phyloP scores from a whole-genome alignment of 345 rosid species.

The Lumnitzera racemosa region DNA sequence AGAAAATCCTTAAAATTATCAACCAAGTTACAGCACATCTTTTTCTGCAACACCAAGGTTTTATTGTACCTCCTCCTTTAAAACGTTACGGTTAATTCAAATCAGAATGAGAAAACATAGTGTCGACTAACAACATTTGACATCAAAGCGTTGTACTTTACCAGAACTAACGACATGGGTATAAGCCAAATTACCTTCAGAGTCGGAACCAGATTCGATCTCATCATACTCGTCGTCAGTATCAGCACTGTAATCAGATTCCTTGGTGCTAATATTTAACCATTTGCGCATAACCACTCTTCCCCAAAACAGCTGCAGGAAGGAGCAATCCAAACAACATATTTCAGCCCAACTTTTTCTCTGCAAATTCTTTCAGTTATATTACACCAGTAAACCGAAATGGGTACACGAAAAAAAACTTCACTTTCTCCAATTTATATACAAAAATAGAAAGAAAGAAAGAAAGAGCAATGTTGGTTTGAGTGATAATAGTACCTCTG shows the following conservation, averaged over 20 bases:
- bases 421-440: not conserved
- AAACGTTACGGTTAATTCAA: too few species aligned
- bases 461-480: not conserved
- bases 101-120: too few species aligned
- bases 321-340: conserved; percentile 77
- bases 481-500: conserved; percentile 25
- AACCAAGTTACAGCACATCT: too few species aligned
- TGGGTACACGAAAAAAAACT: not conserved
- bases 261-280: conserved; percentile 60
- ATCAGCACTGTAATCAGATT: conserved; percentile 80
- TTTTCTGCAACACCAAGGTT: too few species aligned
- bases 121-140: too few species aligned
- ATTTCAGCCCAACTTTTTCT: conserved; percentile 52
- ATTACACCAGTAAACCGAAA: conserved; percentile 10
- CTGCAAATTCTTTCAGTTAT: conserved; percentile 33
- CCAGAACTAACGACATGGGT: not conserved
- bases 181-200: conserved; percentile 25
- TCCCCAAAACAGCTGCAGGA: conserved; percentile 85
- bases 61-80: too few species aligned
- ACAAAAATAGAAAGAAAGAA: not conserved
- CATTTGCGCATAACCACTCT: conserved; percentile 66
- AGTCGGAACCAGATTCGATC: conserved; percentile 35
- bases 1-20: too few species aligned
- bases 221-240: conserved; percentile 37
- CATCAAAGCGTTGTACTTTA: too few species aligned